Evolutionary conservation across 1,284 basidiomycete species (phyloP).

Genomic region (Cystobasidium slooffiae): DNA sequence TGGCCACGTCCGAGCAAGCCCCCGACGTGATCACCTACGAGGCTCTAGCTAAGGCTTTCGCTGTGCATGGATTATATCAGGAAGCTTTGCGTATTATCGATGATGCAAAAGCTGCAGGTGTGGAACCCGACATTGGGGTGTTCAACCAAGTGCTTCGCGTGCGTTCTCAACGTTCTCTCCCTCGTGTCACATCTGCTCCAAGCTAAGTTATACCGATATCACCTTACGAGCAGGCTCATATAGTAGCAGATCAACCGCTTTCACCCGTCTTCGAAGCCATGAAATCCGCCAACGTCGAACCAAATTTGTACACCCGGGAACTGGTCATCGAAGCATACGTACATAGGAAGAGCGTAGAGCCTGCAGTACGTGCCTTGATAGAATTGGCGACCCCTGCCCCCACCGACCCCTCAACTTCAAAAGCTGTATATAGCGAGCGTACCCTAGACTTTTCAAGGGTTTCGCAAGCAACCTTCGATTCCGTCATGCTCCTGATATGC

Average conservation of each 20-base stretch:
- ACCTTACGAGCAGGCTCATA: conserved; percentile 19
- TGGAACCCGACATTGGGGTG: conserved; percentile 25
- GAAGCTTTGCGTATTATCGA: conserved; percentile 37
- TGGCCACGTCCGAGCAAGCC: neutral
- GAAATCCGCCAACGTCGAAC: conserved; percentile 5
- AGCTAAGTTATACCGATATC: neutral
- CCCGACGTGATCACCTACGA: conserved; percentile 29
- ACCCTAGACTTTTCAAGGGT: conserved; percentile 22
- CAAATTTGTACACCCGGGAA: conserved; percentile 26
- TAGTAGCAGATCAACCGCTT: conserved; percentile 21
- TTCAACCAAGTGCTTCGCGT: conserved; percentile 40
- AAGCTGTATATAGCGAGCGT: neutral
- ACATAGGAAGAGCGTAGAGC: conserved; percentile 22
- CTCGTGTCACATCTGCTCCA: neutral
- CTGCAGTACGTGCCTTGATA: conserved; percentile 26
- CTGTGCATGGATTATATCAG: conserved; percentile 26
- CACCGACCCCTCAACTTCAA: conserved; percentile 6
- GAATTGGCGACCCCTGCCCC: conserved; percentile 8
- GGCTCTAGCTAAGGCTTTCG: conserved; percentile 40
- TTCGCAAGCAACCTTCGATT: conserved; percentile 1
- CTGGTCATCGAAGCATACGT: conserved; percentile 28
- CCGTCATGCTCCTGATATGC: conserved; percentile 20
- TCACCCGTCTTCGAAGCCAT: conserved; percentile 22
- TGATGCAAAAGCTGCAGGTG: conserved; percentile 33
- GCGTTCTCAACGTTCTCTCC: neutral